Evolutionary conservation across 768 basidiomycete genomes (phyloP).

Genomic region (Mycena pura): DNA sequence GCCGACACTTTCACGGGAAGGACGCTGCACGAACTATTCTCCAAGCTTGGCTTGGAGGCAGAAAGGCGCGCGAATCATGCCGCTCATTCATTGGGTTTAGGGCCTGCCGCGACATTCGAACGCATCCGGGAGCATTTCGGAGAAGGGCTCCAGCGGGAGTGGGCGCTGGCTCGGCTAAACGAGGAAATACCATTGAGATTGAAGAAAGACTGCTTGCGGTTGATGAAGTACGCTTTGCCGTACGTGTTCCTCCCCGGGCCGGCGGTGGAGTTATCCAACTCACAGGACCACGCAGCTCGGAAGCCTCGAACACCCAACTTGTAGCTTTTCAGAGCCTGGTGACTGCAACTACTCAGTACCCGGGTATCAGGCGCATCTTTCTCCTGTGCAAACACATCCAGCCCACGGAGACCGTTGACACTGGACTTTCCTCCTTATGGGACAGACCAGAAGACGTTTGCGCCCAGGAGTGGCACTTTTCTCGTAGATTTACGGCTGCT

Average conservation of each 20-base stretch:
- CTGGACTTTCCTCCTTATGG: neutral
- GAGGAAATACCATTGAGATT: neutral
- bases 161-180: neutral
- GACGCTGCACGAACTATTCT: neutral
- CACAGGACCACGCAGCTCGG: neutral
- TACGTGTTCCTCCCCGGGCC: neutral
- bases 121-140: neutral
- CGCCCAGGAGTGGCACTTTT: neutral
- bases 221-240: neutral
- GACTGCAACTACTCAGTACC: neutral
- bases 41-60: neutral
- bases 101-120: neutral
- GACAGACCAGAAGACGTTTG: neutral
- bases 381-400: neutral
- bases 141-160: neutral
- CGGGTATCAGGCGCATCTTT: neutral
- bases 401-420: neutral
- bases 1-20: too few relatives aligned
- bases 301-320: neutral
- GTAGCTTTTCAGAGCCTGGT: neutral
- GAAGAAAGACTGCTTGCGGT: neutral
- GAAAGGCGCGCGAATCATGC: neutral
- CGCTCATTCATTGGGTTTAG: neutral
- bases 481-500: neutral
- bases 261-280: neutral